Evolutionary conservation across 768 basidiomycete genomes (phyloP).

Genomic region (Lactifluus echinatus): DNA sequence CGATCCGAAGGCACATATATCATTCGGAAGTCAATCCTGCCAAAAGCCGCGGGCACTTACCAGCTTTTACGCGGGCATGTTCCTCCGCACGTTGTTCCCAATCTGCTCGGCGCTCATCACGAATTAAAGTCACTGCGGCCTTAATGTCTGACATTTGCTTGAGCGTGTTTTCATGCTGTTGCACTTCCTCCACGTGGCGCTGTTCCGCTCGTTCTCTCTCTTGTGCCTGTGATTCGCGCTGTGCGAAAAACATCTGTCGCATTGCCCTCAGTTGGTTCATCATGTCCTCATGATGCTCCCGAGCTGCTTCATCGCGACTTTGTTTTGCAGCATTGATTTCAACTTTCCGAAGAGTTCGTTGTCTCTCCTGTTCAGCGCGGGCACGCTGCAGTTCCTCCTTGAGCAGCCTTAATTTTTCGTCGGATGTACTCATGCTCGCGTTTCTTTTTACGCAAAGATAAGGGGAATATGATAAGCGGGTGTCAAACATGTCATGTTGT

Average conservation of each 20-base stretch:
- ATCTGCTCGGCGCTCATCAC: conserved; percentile 1
- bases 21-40: neutral
- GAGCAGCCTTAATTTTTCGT: conserved; percentile 5
- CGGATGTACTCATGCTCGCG: neutral
- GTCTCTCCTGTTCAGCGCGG: conserved; percentile 9
- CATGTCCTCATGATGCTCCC: conserved; percentile 8
- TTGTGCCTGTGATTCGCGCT: conserved; percentile 1
- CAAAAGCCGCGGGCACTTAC: neutral
- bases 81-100: conserved; percentile 4
- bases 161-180: conserved; percentile 1
- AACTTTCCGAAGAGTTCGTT: neutral
- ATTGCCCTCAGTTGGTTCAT: conserved; percentile 14
- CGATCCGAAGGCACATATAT: neutral
- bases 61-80: conserved; percentile 2
- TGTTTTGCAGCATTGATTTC: conserved; percentile 1
- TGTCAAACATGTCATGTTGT: neutral
- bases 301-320: neutral
- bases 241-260: neutral
- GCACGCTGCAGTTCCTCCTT: conserved; percentile 8
- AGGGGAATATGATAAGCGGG: neutral
- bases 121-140: conserved; percentile 4
- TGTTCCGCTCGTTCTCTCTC: conserved; percentile 2
- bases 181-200: conserved; percentile 3
- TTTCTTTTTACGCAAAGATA: conserved; percentile 2
- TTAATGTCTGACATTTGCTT: conserved; percentile 6